These are phyloP conservation scores for Acidomyces sp. DNA, from an alignment of 495 filamentous ascomycete species.

Conservation along the genomic window DNA sequence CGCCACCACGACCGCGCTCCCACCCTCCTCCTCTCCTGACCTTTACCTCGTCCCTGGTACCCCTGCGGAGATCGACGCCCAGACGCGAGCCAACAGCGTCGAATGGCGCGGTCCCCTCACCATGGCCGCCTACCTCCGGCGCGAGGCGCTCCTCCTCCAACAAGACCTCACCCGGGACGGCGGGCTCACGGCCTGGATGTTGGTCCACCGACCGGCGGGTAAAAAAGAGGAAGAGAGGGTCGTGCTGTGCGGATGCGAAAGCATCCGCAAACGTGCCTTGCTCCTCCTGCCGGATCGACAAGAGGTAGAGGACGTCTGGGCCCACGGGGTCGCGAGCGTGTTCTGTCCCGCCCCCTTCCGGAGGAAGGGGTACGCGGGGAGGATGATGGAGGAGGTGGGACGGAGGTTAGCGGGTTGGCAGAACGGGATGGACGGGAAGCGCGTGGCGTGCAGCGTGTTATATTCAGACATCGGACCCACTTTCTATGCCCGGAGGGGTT, in stretches of 20 bases:
- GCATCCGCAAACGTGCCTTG: conserved; percentile 61
- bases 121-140: conserved; percentile 56
- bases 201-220: conserved; percentile 43
- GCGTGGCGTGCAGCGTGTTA: conserved; percentile 51
- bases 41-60: conserved; percentile 59
- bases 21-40: conserved; percentile 43
- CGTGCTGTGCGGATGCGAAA: conserved; percentile 72
- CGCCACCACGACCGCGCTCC: no score
- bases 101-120: conserved; percentile 60
- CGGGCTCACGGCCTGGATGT: conserved; percentile 72
- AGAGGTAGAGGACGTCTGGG: conserved; percentile 54
- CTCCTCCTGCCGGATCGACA: conserved; percentile 30
- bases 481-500: conserved; percentile 78
- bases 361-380: conserved; percentile 63
- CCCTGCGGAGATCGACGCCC: conserved; percentile 45
- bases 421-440: conserved; percentile 27
- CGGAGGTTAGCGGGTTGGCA: conserved; percentile 41
- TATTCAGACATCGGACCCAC: conserved; percentile 91
- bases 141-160: conserved; percentile 59
- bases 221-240: conserved; percentile 25
- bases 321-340: conserved; percentile 75
- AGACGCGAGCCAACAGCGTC: conserved; percentile 52
- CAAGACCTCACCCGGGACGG: conserved; percentile 57
- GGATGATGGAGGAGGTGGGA: conserved; percentile 53
- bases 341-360: conserved; percentile 63